These are phyloP conservation scores for Acanthamoeba royreba DNA, from an alignment of 208 protist species.

Conservation along the genomic window DNA sequence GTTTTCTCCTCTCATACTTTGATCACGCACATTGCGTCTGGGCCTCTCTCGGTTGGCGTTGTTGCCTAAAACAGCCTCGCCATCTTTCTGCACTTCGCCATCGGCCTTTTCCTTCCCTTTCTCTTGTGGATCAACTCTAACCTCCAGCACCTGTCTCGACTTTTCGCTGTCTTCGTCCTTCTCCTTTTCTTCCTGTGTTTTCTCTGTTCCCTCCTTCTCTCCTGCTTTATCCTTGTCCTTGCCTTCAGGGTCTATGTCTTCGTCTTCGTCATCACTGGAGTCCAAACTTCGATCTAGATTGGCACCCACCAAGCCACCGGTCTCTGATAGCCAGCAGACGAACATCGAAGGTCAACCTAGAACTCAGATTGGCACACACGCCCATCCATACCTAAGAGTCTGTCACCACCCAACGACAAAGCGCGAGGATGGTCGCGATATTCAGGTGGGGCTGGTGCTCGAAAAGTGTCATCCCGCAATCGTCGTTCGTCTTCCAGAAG, in stretches of 20 bases:
- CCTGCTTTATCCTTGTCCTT: not conserved
- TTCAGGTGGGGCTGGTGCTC: not conserved
- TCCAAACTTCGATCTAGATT: not conserved
- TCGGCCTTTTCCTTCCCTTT: not conserved
- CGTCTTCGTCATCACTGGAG: slow-evolving; percentile 44
- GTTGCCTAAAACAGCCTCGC: not conserved
- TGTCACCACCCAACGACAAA: not conserved
- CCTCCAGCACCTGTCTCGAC: not conserved
- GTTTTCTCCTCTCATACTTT: not conserved
- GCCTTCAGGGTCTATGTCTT: slow-evolving; percentile 30
- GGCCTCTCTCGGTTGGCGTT: not conserved
- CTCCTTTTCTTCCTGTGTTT: not conserved
- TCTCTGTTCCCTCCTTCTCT: not conserved
- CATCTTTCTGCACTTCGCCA: not conserved
- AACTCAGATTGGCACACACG: not conserved
- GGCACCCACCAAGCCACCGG: not conserved
- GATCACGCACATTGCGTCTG: not conserved
- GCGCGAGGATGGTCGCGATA: not conserved
- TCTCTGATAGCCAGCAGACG: not conserved
- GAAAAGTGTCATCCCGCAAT: slow-evolving; percentile 24
- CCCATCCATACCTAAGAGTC: not conserved
- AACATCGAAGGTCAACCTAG: not conserved
- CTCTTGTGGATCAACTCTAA: not conserved
- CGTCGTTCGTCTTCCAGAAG: slow-evolving; percentile 32
- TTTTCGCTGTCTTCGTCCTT: not conserved